Conservation (phyloP, 306 rosid genomes). For the Gynostemma pentaphyllum region DNA sequence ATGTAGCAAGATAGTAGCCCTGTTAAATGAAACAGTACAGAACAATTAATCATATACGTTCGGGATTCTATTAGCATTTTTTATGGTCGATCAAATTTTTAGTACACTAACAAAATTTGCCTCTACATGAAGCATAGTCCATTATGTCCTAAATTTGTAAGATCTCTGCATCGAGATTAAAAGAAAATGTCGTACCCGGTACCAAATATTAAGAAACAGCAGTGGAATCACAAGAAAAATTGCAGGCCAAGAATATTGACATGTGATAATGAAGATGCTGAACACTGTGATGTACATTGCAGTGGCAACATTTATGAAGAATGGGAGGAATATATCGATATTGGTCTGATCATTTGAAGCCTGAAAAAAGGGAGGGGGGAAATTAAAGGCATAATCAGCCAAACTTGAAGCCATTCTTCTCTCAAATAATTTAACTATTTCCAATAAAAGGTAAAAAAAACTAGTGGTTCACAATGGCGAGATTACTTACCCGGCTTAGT, state of each 20-base stretch:
- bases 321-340: slow-evolving; percentile 60
- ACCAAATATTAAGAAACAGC: slow-evolving; percentile 74
- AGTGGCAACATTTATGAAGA: slow-evolving; percentile 38
- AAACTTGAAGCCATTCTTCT: background rate
- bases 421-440: no score
- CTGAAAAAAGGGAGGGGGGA: background rate
- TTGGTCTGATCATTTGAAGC: slow-evolving; percentile 91
- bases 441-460: background rate
- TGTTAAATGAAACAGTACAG: slow-evolving; percentile 14
- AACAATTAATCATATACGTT: background rate
- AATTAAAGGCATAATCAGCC: background rate
- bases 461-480: background rate
- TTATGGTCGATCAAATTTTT: no score
- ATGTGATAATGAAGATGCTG: slow-evolving; percentile 54
- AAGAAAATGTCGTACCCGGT: slow-evolving; percentile 50
- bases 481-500: slow-evolving; percentile 49
- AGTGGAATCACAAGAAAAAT: slow-evolving; percentile 78
- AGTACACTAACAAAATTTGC: background rate
- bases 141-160: no score
- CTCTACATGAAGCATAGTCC: background rate
- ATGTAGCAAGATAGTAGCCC: slow-evolving; percentile 66
- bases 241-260: slow-evolving; percentile 91
- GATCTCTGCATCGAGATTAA: background rate
- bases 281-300: slow-evolving; percentile 73
- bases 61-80: background rate